Evolutionary conservation across 768 basidiomycete genomes (phyloP).

Genomic region (Lentinula boryana): DNA sequence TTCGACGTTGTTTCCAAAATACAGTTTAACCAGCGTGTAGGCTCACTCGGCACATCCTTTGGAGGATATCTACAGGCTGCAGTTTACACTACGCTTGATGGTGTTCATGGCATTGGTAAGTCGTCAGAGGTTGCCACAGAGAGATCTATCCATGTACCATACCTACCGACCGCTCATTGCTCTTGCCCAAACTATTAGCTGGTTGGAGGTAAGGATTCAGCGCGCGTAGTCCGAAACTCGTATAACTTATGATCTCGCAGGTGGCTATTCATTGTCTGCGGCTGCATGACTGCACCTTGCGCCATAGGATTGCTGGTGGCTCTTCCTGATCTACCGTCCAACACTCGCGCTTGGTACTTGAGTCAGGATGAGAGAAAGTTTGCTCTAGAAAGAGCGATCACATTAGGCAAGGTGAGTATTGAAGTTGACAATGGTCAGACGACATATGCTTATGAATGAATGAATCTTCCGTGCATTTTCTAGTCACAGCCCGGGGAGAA

Average conservation of each 20-base stretch:
- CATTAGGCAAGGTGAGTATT: constrained; percentile 12
- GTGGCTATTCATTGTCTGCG: constrained; percentile 21
- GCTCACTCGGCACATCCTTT: constrained; percentile 18
- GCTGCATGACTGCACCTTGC: constrained; percentile 20
- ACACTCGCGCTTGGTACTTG: constrained; percentile 19
- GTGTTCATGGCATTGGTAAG: constrained; percentile 13
- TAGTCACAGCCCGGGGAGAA: constrained; percentile 12
- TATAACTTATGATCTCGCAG: background rate
- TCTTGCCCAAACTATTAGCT: background rate
- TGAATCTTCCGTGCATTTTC: too few relatives aligned
- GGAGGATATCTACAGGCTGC: constrained; percentile 20
- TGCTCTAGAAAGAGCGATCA: constrained; percentile 14
- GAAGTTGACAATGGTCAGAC: too few relatives aligned
- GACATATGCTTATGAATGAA: background rate
- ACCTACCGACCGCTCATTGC: too few relatives aligned
- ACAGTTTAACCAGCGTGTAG: background rate
- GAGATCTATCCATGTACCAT: background rate
- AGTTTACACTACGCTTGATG: constrained; percentile 17
- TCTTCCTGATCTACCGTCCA: constrained; percentile 19
- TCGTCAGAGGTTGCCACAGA: background rate
- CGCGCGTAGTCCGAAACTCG: background rate
- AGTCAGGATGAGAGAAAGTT: constrained; percentile 16
- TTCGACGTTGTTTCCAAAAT: too few relatives aligned
- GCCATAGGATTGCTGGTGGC: constrained; percentile 12
- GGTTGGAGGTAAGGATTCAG: constrained; percentile 15